Conservation (phyloP, 768 basidiomycete genomes). For the Naganishia randhawae region DNA sequence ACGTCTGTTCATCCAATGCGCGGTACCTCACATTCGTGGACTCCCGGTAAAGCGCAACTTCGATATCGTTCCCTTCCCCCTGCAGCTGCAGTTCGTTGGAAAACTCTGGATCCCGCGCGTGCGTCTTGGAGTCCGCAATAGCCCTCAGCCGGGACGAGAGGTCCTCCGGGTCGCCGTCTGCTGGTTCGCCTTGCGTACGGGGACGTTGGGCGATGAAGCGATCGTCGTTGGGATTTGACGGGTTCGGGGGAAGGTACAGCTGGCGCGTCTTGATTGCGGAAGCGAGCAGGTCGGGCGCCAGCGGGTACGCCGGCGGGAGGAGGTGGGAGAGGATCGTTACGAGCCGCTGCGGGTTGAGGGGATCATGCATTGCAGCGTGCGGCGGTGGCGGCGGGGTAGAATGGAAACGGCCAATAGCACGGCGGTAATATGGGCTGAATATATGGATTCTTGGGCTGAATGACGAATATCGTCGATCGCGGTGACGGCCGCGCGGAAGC, state of each 20-base stretch:
- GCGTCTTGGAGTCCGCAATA: not conserved
- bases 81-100: constrained; percentile 13
- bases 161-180: not conserved
- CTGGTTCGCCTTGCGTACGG: not conserved
- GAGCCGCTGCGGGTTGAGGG: constrained; percentile 18
- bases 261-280: constrained; percentile 22
- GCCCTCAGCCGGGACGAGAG: constrained; percentile 5
- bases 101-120: constrained; percentile 1
- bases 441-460: not conserved
- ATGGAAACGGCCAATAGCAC: not conserved
- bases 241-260: constrained; percentile 25
- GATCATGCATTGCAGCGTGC: not conserved
- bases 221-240: constrained; percentile 9
- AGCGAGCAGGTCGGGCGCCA: constrained; percentile 22
- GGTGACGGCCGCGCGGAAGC: not conserved
- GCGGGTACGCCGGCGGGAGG: constrained; percentile 24
- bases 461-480: not conserved
- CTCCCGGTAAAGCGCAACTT: constrained; percentile 1
- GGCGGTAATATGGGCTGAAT: too few species aligned
- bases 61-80: constrained; percentile 23
- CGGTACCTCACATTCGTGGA: constrained; percentile 2
- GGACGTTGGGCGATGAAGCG: constrained; percentile 25
- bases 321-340: constrained; percentile 25
- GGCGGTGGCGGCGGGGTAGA: not conserved
- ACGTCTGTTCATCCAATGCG: constrained; percentile 22